Evolutionary conservation across 768 basidiomycete species (phyloP).

Genomic region (Russula virescens): DNA sequence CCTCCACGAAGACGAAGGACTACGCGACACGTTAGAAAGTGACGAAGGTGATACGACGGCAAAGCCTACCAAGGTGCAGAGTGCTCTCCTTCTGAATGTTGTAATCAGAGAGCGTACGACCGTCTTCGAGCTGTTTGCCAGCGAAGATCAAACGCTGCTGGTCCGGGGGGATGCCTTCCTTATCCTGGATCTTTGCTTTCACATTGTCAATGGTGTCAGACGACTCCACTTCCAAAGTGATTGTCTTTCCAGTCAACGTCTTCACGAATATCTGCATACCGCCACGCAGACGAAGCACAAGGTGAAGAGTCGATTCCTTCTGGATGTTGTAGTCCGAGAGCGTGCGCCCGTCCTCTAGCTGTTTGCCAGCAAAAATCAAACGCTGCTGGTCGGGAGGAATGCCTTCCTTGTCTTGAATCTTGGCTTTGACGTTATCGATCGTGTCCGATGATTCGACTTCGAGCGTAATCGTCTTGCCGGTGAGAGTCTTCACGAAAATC

Average conservation of each 20-base stretch:
- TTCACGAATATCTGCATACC: constrained; percentile 23
- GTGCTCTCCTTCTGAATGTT: constrained; percentile 25
- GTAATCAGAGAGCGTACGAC: constrained; percentile 23
- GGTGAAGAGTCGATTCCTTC: constrained; percentile 23
- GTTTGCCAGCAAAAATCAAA: constrained; percentile 21
- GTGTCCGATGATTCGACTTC: constrained; percentile 24
- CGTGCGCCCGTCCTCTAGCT: constrained; percentile 21
- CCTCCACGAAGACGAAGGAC: constrained; percentile 50
- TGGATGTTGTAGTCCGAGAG: constrained; percentile 24
- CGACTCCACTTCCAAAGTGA: constrained; percentile 23
- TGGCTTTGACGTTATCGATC: constrained; percentile 23
- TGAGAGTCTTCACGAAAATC: constrained; percentile 23
- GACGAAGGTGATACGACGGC: not conserved
- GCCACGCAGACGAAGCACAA: constrained; percentile 22
- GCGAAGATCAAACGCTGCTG: constrained; percentile 24
- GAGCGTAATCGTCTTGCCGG: constrained; percentile 22
- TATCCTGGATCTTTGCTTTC: constrained; percentile 23
- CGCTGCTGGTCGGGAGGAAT: constrained; percentile 24
- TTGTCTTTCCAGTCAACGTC: constrained; percentile 22
- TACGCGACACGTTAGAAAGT: not conserved
- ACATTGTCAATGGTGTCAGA: constrained; percentile 24
- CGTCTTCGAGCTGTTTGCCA: constrained; percentile 23
- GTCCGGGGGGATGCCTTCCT: constrained; percentile 23
- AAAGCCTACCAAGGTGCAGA: constrained; percentile 18
- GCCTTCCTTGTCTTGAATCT: constrained; percentile 24